Evolutionary conservation across 805 yeast genomes (phyloP).

Genomic region (Wickerhamiella parazyma): DNA sequence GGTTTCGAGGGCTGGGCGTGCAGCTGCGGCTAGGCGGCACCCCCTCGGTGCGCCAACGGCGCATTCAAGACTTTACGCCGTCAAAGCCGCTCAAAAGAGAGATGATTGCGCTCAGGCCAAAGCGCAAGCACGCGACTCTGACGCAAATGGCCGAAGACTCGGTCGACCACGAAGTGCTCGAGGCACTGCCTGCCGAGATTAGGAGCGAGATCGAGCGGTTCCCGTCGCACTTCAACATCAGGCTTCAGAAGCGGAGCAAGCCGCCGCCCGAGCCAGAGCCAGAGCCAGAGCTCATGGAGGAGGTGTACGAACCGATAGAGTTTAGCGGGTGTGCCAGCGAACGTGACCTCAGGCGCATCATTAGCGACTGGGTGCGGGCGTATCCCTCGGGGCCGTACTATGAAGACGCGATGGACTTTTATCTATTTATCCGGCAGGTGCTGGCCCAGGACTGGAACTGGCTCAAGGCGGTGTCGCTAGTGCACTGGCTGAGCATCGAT

Average conservation of each 20-base stretch:
- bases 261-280: not conserved
- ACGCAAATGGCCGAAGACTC: slow-evolving; percentile 20
- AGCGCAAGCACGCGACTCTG: slow-evolving; percentile 13
- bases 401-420: slow-evolving; percentile 30
- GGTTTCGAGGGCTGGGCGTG: slow-evolving; percentile 42
- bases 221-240: slow-evolving; percentile 10
- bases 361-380: slow-evolving; percentile 28
- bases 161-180: slow-evolving; percentile 52
- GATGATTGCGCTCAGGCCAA: slow-evolving; percentile 16
- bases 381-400: slow-evolving; percentile 27
- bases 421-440: slow-evolving; percentile 25
- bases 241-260: not conserved
- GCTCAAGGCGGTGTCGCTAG: slow-evolving; percentile 15
- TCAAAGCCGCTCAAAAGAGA: slow-evolving; percentile 6
- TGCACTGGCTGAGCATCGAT: slow-evolving; percentile 15
- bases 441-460: slow-evolving; percentile 22
- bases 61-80: slow-evolving; percentile 8
- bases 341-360: not conserved
- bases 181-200: slow-evolving; percentile 51
- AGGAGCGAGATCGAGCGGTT: slow-evolving; percentile 37
- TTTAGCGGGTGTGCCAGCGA: not conserved
- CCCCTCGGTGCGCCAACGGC: slow-evolving; percentile 9
- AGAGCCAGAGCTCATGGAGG: not conserved
- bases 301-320: not conserved
- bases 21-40: slow-evolving; percentile 29